Conservation (phyloP, 768 basidiomycete species). For the Macrolepiota albuminosa region DNA sequence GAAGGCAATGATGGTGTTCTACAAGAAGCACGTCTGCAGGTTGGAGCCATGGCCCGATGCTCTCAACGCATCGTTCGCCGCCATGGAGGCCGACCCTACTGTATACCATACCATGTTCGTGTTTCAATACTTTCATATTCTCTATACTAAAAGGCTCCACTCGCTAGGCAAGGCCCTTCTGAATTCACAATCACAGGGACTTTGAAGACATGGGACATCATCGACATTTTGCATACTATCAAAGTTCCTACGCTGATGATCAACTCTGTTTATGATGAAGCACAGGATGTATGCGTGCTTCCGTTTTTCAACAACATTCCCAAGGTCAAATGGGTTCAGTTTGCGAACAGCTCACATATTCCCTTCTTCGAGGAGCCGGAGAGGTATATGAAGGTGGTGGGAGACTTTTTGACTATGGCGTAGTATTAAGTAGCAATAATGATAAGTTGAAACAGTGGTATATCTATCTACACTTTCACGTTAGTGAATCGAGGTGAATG, state of each 20-base stretch:
- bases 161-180: slow-evolving; percentile 11
- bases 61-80: slow-evolving; percentile 15
- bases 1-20: slow-evolving; percentile 19
- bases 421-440: background rate
- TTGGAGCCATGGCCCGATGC: slow-evolving; percentile 22
- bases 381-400: slow-evolving; percentile 33
- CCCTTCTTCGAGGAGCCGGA: slow-evolving; percentile 42
- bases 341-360: slow-evolving; percentile 39
- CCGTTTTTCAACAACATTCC: slow-evolving; percentile 36
- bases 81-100: slow-evolving; percentile 21
- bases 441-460: background rate
- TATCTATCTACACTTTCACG: background rate
- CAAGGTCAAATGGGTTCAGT: slow-evolving; percentile 40
- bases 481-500: background rate
- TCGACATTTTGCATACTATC: slow-evolving; percentile 38
- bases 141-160: background rate
- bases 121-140: background rate
- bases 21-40: slow-evolving; percentile 21
- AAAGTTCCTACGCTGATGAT: slow-evolving; percentile 33
- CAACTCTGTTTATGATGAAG: slow-evolving; percentile 39
- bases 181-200: slow-evolving; percentile 14
- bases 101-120: slow-evolving; percentile 24
- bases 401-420: slow-evolving; percentile 24
- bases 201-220: slow-evolving; percentile 39
- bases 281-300: slow-evolving; percentile 31